These are phyloP conservation scores for Phytopythium cucurbitacearum DNA, from an alignment of 352 stramenopile species.

Conservation along the genomic window DNA sequence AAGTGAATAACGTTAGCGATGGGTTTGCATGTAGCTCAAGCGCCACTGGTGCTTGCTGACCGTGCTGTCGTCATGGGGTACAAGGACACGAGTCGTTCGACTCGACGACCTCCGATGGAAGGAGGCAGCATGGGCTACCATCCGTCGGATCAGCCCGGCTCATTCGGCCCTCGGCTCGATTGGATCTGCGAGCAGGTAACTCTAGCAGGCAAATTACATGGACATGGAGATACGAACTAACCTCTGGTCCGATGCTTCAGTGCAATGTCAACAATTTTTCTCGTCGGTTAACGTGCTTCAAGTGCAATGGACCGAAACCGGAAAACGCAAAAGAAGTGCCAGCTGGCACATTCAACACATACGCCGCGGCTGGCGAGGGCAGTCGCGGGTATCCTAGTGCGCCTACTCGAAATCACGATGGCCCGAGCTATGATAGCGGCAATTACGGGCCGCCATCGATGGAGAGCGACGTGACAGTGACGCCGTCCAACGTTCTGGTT, in stretches of 20 bases:
- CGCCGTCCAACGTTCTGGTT: constrained; percentile 56
- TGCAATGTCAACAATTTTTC: constrained; percentile 77
- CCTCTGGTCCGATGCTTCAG: constrained; percentile 13
- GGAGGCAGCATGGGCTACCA: too few species aligned
- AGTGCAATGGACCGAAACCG: constrained; percentile 47
- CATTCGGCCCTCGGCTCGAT: constrained; percentile 27
- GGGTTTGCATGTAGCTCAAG: too few species aligned
- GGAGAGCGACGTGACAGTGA: neutral
- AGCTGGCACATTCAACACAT: neutral
- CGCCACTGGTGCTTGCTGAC: constrained; percentile 47
- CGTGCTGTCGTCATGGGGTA: constrained; percentile 41
- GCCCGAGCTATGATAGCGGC: constrained; percentile 1
- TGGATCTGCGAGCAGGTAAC: constrained; percentile 70
- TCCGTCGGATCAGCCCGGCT: too few species aligned
- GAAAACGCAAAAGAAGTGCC: constrained; percentile 33
- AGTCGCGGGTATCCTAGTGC: neutral
- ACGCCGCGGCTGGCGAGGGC: neutral
- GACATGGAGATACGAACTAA: neutral
- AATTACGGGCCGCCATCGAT: constrained; percentile 5
- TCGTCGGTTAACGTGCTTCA: constrained; percentile 58
- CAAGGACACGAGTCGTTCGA: constrained; percentile 30
- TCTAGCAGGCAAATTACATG: neutral
- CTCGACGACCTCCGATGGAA: constrained; percentile 2
- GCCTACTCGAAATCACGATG: neutral
- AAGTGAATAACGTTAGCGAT: too few species aligned